Percentiles rank a stretch among this genome's conserved stretches.
Evolutionary conservation across 2,329 filamentous ascomycete species (phyloP).

Genomic region (Phyllachora maydis): DNA sequence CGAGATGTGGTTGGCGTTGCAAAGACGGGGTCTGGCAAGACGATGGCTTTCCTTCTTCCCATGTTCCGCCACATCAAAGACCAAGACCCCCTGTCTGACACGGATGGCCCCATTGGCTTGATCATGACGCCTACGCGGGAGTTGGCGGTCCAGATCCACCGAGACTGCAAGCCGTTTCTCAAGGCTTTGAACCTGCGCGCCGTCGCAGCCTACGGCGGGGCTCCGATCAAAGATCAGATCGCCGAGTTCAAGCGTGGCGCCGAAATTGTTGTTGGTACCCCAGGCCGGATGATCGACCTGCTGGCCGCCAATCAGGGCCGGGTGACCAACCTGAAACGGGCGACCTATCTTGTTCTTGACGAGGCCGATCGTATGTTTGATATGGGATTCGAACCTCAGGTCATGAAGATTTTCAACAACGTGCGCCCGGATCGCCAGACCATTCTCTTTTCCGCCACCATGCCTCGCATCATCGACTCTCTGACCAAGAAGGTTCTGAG

Average conservation of each 20-base stretch:
- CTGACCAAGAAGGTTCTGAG: constrained; percentile 74
- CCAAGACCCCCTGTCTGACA: constrained; percentile 59
- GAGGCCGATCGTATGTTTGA: constrained; percentile 99
- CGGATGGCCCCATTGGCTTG: constrained; percentile 72
- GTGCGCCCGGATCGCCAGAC: constrained; percentile 85
- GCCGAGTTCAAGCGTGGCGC: constrained; percentile 88
- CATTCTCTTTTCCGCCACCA: constrained; percentile 89
- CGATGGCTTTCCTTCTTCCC: constrained; percentile 80
- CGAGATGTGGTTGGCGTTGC: constrained; percentile 90
- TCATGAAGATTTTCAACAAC: constrained; percentile 88
- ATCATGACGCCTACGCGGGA: constrained; percentile 93
- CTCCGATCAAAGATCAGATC: constrained; percentile 94
- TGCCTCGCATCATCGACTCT: constrained; percentile 81
- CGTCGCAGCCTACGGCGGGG: constrained; percentile 85
- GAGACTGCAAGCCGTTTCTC: constrained; percentile 85
- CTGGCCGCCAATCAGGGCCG: constrained; percentile 84
- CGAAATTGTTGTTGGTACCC: constrained; percentile 88
- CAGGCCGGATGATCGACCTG: constrained; percentile 88
- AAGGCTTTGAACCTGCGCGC: constrained; percentile 69
- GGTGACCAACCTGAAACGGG: constrained; percentile 73
- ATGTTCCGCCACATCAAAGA: constrained; percentile 99
- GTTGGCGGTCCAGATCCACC: constrained; percentile 80
- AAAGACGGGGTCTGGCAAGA: constrained; percentile 96
- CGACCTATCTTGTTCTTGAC: constrained; percentile 88
- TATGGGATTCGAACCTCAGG: constrained; percentile 97